phyloP scores from a whole-genome alignment of 768 basidiomycete genomes.

The Pisolithus microcarpus region DNA sequence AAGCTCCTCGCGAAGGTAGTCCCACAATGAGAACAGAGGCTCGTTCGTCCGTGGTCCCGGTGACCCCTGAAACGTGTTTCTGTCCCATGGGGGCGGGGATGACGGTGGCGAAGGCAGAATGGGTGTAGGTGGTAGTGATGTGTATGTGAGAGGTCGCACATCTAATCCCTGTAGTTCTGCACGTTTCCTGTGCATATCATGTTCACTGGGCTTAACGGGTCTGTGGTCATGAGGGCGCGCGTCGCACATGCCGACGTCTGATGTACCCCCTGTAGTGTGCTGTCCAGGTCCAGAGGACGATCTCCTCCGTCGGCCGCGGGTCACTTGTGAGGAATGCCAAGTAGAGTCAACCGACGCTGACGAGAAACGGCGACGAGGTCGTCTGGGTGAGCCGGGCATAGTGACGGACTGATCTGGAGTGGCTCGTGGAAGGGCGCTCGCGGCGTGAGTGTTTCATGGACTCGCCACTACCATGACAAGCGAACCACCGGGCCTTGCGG shows the following conservation, averaged over 20 bases:
- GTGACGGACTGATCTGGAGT: neutral
- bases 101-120: conserved; percentile 42
- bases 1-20: conserved; percentile 83
- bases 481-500: neutral
- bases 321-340: conserved; percentile 15
- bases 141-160: conserved; percentile 46
- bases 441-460: neutral
- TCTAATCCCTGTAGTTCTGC: conserved; percentile 5
- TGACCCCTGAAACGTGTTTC: conserved; percentile 5
- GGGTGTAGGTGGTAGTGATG: conserved; percentile 70
- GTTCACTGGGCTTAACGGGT: neutral
- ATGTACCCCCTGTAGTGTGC: neutral
- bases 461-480: neutral
- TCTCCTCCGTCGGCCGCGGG: conserved; percentile 11
- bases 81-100: conserved; percentile 18
- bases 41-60: conserved; percentile 17
- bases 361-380: conserved; percentile 27
- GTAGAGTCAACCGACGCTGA: conserved; percentile 19
- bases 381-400: conserved; percentile 29
- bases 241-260: neutral
- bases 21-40: conserved; percentile 80
- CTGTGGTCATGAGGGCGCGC: neutral
- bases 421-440: too few relatives aligned
- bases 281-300: conserved; percentile 7
- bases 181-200: conserved; percentile 4